phyloP scores from a whole-genome alignment of 140 eudicot species.

The Bidens hawaiensis region DNA sequence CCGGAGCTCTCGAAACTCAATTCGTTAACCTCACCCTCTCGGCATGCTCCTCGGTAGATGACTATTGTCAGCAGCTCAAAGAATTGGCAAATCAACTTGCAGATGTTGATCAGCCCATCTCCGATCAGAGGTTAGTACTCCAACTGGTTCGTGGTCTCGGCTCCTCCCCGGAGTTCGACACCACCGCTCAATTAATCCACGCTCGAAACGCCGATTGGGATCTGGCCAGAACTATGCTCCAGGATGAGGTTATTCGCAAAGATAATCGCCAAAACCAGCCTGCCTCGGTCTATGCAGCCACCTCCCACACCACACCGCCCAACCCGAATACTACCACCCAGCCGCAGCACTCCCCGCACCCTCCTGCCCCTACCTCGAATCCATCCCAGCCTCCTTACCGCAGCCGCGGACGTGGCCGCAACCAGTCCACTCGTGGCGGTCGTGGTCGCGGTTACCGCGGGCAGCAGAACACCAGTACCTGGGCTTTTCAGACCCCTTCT shows the following conservation, averaged over 20 bases:
- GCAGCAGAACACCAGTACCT: no score
- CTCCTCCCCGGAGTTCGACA: neutral
- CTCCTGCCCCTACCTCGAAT: no score
- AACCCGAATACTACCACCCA: no score
- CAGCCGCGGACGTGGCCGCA: neutral
- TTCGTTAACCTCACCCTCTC: neutral
- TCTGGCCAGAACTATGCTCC: neutral
- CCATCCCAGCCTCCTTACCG: no score
- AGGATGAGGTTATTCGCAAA: neutral
- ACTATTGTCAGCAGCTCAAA: neutral
- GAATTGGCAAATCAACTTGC: neutral
- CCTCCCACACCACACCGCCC: no score
- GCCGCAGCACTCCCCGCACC: no score
- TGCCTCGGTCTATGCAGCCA: no score
- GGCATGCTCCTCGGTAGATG: neutral
- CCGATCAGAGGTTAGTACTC: neutral
- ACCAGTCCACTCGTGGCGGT: neutral
- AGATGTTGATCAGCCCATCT: neutral
- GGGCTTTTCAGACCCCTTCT: neutral
- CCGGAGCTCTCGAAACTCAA: neutral
- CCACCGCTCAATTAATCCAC: neutral
- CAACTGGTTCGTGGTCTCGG: neutral
- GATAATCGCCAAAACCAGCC: no score
- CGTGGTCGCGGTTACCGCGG: neutral
- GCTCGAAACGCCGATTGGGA: neutral